phyloP scores from a whole-genome alignment of 148 eudicot species.

The Rhododendron kiyosumense region DNA sequence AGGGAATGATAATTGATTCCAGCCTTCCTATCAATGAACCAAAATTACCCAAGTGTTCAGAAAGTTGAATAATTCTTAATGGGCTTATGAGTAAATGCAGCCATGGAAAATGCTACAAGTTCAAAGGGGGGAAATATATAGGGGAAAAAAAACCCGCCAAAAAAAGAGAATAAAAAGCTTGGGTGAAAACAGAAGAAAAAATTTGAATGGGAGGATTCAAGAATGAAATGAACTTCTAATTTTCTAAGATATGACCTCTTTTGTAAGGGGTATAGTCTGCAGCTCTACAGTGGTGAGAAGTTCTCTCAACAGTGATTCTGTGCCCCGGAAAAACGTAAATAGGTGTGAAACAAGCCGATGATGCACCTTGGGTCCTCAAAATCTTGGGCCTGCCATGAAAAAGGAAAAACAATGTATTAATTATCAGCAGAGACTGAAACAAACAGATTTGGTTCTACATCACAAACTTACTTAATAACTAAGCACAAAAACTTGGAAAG shows the following conservation, averaged over 20 bases:
- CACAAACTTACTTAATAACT: not conserved
- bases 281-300: slow-evolving; percentile 77
- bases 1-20: not conserved
- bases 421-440: not conserved
- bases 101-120: not conserved
- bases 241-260: slow-evolving; percentile 37
- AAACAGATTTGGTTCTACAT: too few species aligned
- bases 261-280: slow-evolving; percentile 53
- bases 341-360: slow-evolving; percentile 85
- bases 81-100: not conserved
- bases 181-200: not conserved
- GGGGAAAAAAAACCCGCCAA: not conserved
- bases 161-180: not conserved
- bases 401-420: not conserved
- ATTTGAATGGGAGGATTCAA: not conserved
- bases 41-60: not conserved
- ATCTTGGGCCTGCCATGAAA: slow-evolving; percentile 43
- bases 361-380: slow-evolving; percentile 64
- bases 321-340: slow-evolving; percentile 89
- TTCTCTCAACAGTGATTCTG: slow-evolving; percentile 49
- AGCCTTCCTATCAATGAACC: not conserved
- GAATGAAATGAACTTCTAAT: not conserved
- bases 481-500: not conserved
- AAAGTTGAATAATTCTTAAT: not conserved
- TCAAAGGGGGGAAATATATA: not conserved